Conservation (phyloP, 2,329 filamentous ascomycete species). For the Cadophora gregata region DNA sequence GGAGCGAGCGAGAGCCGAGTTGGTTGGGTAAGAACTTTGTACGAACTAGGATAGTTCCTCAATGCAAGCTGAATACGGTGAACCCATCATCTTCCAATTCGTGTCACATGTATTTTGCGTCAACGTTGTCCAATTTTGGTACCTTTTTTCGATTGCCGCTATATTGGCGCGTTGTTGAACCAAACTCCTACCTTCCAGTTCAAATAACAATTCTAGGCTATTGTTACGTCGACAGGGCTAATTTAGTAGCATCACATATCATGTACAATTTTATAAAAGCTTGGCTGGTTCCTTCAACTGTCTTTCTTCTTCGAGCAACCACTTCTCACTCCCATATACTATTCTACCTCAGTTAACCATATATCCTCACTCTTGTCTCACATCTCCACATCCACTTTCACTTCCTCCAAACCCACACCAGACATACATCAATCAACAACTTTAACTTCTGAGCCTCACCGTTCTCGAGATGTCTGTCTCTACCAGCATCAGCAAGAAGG, state of each 20-base stretch:
- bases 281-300: neutral
- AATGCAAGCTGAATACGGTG: neutral
- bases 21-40: neutral
- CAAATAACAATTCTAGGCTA: neutral
- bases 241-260: neutral
- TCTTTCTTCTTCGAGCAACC: neutral
- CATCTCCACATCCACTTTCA: neutral
- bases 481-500: neutral
- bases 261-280: neutral
- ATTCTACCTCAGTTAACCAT: neutral
- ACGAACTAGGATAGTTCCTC: neutral
- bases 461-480: neutral
- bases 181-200: too few relatives aligned
- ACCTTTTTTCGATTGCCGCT: neutral
- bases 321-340: neutral
- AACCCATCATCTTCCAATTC: neutral
- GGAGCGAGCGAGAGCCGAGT: neutral
- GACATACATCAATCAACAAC: neutral
- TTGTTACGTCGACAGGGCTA: neutral
- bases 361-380: neutral
- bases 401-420: neutral
- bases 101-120: too few relatives aligned
- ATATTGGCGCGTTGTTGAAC: neutral
- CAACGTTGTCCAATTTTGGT: neutral
- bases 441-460: too few relatives aligned